Conservation (phyloP, 2,329 filamentous ascomycete genomes). For the Stagonosporopsis tanaceti region DNA sequence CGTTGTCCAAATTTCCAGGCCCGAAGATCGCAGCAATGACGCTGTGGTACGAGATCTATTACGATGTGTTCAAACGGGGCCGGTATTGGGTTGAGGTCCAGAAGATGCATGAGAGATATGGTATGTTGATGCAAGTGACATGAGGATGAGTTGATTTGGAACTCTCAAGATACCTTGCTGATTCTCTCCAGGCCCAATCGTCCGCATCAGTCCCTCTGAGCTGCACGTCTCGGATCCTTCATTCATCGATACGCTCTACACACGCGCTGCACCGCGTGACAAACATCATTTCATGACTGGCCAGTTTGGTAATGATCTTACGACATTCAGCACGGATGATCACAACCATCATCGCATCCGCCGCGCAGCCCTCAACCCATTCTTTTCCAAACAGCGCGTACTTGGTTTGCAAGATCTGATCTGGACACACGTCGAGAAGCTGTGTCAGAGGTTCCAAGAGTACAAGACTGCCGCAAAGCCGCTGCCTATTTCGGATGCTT, state of each 20-base stretch:
- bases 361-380: conserved; percentile 7
- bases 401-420: conserved; percentile 1
- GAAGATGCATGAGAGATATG: conserved; percentile 41
- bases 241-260: conserved; percentile 38
- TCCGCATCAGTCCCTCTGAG: conserved; percentile 40
- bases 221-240: conserved; percentile 34
- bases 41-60: conserved; percentile 37
- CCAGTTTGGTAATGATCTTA: background rate
- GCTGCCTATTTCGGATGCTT: background rate
- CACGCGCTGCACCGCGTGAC: conserved; percentile 5
- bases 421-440: conserved; percentile 8
- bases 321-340: background rate
- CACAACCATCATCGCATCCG: conserved; percentile 7
- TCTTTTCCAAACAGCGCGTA: conserved; percentile 14
- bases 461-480: background rate
- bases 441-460: conserved; percentile 1
- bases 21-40: conserved; percentile 35
- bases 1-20: conserved; percentile 35
- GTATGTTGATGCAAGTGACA: conserved; percentile 14
- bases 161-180: too few relatives aligned
- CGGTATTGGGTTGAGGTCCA: conserved; percentile 39
- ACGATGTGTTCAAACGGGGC: conserved; percentile 32
- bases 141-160: background rate
- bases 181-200: conserved; percentile 25
- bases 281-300: conserved; percentile 1